These are phyloP conservation scores for Talaromyces sp. DNA, from an alignment of 2,329 filamentous ascomycete species.

Conservation along the genomic window DNA sequence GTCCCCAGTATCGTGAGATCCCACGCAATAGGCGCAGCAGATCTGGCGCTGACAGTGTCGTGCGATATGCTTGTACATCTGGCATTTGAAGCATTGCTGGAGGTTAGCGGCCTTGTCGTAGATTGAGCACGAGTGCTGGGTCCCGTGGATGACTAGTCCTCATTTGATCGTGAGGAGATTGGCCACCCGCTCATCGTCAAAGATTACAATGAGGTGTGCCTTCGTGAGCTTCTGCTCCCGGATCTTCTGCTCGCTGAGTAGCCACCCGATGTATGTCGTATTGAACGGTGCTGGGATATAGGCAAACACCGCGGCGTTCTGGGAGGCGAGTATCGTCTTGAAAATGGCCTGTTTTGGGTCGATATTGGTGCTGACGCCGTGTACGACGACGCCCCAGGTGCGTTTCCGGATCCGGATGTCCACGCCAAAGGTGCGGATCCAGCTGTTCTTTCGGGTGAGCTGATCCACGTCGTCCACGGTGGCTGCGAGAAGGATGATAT, in stretches of 20 bases:
- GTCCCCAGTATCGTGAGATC: neutral
- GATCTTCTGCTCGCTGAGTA: neutral
- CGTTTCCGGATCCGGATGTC: neutral
- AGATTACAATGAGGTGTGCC: neutral
- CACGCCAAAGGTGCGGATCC: neutral
- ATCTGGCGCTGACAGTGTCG: neutral
- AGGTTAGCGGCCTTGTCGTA: slow-evolving; percentile 1
- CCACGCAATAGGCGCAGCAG: neutral
- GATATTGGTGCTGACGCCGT: neutral
- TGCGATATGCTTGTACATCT: slow-evolving; percentile 13
- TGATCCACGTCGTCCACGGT: neutral
- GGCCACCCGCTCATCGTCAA: neutral
- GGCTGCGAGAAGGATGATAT: neutral
- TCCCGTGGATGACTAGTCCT: neutral
- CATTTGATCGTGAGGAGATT: neutral
- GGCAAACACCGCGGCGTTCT: neutral
- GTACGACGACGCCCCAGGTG: neutral
- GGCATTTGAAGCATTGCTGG: slow-evolving; percentile 1
- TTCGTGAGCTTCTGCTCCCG: neutral
- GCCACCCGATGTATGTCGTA: neutral
- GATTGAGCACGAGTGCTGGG: neutral
- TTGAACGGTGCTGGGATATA: neutral
- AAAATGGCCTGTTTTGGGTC: neutral
- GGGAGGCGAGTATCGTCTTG: neutral
- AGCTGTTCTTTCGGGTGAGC: neutral